Evolutionary conservation across 352 stramenopile species (phyloP), one percentile per base, ranked within the genome.

Genomic region (Pythium coloratum): DNA sequence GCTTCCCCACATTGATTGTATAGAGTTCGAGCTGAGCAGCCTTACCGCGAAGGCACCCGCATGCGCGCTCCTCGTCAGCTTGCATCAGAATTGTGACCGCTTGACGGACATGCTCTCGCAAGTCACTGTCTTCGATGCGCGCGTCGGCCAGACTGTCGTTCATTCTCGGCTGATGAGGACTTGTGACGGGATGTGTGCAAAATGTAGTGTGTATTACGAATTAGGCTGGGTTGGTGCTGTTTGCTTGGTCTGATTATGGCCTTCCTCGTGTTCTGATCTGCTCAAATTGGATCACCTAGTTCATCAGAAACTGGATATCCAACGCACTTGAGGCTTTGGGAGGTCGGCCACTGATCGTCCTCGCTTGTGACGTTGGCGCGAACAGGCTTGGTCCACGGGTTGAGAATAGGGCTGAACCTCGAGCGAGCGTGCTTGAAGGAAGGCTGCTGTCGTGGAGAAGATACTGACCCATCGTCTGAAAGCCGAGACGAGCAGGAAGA

Each of bases 231-330:
- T 38, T 38, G 33, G 33, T 38, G 33, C 33, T 38, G 1, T 9
- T 9, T 38, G 33, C 33, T 38, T 38, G 33, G 33, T 38, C 33
- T 38, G 33, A 38, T 38, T 9, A 38, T 38, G 38, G 9, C 9
- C 38, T 44, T 18, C 38, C 38, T 8, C 38, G 8, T 12, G 42
- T 50, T 50, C 42, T 50, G 42, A 50, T 24, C 42, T 47, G 40
- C 40, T 47, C 33, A 38, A 38, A 38, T 38, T 38, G 33, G 33
- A 38, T 38, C 16, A 12, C 10, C 40, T 50, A 50, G 42, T 50
- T 50, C 42, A 50, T 50, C 2, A 50, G 42, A 50, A 50, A 50
- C 42, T 50, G 42, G 42, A 50, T 50, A 24, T 50, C 42, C 42
- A 50, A 50, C 5, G 42, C 42, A 18, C 42, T 20, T 26, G 42